Percentiles rank a stretch among this genome's conserved stretches.
phyloP scores from a whole-genome alignment of 345 rosid genomes.

The Eutrema heterophyllum region DNA sequence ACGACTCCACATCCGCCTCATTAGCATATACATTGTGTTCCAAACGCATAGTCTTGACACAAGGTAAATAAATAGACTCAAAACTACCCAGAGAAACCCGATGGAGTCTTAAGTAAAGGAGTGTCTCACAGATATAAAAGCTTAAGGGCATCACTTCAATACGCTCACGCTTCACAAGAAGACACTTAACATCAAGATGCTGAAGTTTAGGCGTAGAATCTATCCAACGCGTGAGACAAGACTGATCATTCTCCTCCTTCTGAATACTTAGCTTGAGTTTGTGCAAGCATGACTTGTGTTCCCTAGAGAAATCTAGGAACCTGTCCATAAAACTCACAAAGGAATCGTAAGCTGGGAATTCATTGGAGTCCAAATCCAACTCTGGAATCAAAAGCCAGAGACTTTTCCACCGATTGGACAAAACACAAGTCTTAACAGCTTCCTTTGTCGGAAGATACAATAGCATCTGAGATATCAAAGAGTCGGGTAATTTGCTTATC shows the following conservation, averaged over 20 bases:
- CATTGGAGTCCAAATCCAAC: not conserved
- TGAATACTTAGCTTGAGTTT: too few species aligned
- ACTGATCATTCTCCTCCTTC: not conserved
- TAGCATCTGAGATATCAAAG: conserved; percentile 3
- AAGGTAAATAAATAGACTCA: too few species aligned
- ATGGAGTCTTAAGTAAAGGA: too few species aligned
- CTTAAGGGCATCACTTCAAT: not conserved
- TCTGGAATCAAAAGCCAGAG: not conserved
- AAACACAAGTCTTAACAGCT: not conserved
- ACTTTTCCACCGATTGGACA: conserved; percentile 7
- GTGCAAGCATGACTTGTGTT: too few species aligned
- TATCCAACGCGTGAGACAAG: not conserved
- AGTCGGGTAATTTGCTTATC: not conserved
- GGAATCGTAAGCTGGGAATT: too few species aligned
- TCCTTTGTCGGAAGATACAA: not conserved
- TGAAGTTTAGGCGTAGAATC: not conserved
- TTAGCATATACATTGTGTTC: too few species aligned
- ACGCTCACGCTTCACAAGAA: not conserved
- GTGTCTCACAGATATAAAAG: not conserved
- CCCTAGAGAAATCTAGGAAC: too few species aligned
- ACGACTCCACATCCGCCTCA: too few species aligned
- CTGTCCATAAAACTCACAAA: too few species aligned
- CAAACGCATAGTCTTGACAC: too few species aligned
- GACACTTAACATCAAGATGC: conserved; percentile 7
- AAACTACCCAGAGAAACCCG: too few species aligned